Conservation (phyloP, 2,329 filamentous ascomycete species). For the Daldinia sp. region DNA sequence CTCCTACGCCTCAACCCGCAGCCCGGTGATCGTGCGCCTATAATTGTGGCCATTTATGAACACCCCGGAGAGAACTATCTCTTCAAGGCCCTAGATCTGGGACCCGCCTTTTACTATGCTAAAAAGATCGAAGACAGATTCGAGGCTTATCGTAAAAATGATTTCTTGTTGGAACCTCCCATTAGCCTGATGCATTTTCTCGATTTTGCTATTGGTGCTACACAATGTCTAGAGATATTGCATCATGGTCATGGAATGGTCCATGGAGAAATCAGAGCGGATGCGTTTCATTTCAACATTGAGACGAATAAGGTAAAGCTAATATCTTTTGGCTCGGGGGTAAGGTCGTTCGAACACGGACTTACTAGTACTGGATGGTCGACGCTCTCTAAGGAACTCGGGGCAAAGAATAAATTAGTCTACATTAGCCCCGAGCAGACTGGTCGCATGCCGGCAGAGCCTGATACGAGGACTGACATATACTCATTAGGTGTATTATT, state of each 20-base stretch:
- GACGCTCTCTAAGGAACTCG: constrained; percentile 81
- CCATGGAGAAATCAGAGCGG: constrained; percentile 89
- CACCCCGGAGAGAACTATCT: constrained; percentile 81
- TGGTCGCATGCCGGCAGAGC: constrained; percentile 90
- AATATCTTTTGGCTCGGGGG: constrained; percentile 86
- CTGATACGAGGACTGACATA: constrained; percentile 91
- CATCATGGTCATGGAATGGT: constrained; percentile 89
- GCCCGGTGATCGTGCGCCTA: constrained; percentile 75
- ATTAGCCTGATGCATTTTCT: constrained; percentile 83
- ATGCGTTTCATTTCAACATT: constrained; percentile 88
- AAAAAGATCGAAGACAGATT: constrained; percentile 65
- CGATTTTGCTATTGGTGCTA: constrained; percentile 90
- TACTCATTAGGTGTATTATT: constrained; percentile 92
- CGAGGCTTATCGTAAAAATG: constrained; percentile 58
- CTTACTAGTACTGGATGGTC: constrained; percentile 89
- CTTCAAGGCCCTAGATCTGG: constrained; percentile 77
- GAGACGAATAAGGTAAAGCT: constrained; percentile 80
- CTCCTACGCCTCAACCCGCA: constrained; percentile 77
- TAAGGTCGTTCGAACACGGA: constrained; percentile 90
- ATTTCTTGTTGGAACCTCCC: constrained; percentile 65
- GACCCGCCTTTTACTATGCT: constrained; percentile 77
- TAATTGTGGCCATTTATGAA: constrained; percentile 85
- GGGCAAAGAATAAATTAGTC: constrained; percentile 87
- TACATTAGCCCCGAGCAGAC: constrained; percentile 97
- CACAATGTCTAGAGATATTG: constrained; percentile 88